Conservation (phyloP, 2,329 filamentous ascomycete genomes). For the Simplicillium sp. region DNA sequence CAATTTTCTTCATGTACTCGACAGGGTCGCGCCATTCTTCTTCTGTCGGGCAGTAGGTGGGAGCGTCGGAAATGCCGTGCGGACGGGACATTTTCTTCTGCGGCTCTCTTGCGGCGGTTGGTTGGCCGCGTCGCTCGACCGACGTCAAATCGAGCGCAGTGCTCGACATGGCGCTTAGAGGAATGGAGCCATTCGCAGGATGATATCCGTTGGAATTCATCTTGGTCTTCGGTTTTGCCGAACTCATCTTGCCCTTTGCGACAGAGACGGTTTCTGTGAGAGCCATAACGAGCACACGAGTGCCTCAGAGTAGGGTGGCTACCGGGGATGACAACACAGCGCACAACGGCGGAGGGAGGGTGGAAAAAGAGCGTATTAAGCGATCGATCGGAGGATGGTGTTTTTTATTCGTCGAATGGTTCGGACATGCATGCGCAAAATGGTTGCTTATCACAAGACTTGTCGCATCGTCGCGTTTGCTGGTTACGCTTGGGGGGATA, state of each 20-base stretch:
- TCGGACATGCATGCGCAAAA: too few species aligned
- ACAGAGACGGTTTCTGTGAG: too few species aligned
- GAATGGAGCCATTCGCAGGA: slow-evolving; percentile 37
- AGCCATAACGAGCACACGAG: too few species aligned
- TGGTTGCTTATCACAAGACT: too few species aligned
- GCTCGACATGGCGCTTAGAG: slow-evolving; percentile 47
- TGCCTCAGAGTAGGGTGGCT: too few species aligned
- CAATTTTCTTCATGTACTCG: slow-evolving; percentile 87
- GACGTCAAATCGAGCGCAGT: slow-evolving; percentile 72
- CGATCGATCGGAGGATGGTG: too few species aligned
- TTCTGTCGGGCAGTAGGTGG: slow-evolving; percentile 79
- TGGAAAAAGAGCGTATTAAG: too few species aligned
- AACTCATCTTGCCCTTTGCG: slow-evolving; percentile 28
- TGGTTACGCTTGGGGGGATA: too few species aligned
- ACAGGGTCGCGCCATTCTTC: slow-evolving; percentile 94
- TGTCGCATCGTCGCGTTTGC: too few species aligned
- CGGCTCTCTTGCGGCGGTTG: slow-evolving; percentile 65
- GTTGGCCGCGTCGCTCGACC: slow-evolving; percentile 83
- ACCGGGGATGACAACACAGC: too few species aligned
- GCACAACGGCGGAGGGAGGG: too few species aligned
- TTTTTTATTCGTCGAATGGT: too few species aligned
- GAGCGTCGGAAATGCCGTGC: slow-evolving; percentile 80
- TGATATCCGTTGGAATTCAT: slow-evolving; percentile 45
- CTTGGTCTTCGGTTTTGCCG: slow-evolving; percentile 42
- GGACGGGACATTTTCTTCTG: slow-evolving; percentile 70